A percentile compares a stretch with the other conserved stretches of the same genome.
These are phyloP conservation scores for Ulota crispa DNA, from an alignment of 225 moss, liverwort and hornwort species.

Conservation along the genomic window DNA sequence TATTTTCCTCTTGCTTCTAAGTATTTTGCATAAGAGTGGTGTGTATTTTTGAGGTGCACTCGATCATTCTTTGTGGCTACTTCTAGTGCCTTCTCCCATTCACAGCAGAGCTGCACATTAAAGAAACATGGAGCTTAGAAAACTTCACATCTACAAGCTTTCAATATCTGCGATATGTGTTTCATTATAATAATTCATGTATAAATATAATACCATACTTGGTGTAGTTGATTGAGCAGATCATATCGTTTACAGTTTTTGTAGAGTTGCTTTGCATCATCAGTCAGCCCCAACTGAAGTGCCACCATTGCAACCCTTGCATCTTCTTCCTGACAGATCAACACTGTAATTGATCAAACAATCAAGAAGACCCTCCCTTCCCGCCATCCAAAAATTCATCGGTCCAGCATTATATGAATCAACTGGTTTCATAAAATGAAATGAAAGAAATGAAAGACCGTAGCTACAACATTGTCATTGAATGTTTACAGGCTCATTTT, in stretches of 20 bases:
- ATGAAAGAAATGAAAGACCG: background rate
- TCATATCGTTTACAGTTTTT: conserved; percentile 82
- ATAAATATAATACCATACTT: conserved; percentile 43
- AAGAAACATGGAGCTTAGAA: conserved; percentile 1
- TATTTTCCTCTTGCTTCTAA: conserved; percentile 76
- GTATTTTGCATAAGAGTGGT: conserved; percentile 85
- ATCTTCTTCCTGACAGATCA: conserved; percentile 71
- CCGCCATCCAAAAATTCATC: conserved; percentile 13
- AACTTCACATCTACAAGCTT: conserved; percentile 3
- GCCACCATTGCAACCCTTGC: conserved; percentile 89
- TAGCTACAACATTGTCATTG: background rate
- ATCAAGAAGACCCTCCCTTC: conserved; percentile 11
- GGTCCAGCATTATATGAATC: background rate
- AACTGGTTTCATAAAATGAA: background rate
- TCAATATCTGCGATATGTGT: background rate
- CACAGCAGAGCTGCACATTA: conserved; percentile 68
- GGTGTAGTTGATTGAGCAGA: conserved; percentile 77
- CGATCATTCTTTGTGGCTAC: conserved; percentile 79
- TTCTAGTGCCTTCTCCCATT: conserved; percentile 94
- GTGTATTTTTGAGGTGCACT: conserved; percentile 80
- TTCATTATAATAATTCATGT: background rate
- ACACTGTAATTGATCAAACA: conserved; percentile 27
- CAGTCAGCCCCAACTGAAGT: conserved; percentile 71
- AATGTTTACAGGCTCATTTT: conserved; percentile 63
- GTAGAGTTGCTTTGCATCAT: conserved; percentile 76